A percentile compares a stretch with the other conserved stretches of the same genome.
These are phyloP conservation scores for Gracilaria vermiculophylla DNA, from an alignment of 23 red algal genomes.

Conservation along the genomic window DNA sequence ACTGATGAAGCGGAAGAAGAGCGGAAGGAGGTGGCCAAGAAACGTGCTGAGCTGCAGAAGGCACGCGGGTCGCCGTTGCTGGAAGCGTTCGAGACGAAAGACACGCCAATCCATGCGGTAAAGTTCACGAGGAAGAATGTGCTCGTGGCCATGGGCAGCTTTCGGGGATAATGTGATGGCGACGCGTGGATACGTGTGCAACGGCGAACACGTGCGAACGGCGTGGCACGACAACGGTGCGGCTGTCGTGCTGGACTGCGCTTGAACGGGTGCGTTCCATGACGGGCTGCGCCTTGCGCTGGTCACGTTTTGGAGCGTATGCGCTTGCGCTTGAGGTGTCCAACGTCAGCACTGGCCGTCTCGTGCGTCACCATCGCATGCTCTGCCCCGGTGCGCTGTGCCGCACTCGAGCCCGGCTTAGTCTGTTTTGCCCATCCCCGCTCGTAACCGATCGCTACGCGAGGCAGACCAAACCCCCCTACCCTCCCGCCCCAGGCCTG, in stretches of 20 bases:
- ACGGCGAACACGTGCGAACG: no score
- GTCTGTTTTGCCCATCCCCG: conserved; percentile 1
- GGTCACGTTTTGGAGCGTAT: neutral
- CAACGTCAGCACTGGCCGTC: conserved; percentile 1
- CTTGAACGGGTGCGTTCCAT: neutral
- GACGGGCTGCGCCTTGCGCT: neutral
- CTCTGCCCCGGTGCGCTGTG: neutral
- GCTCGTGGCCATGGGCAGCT: conserved; percentile 76
- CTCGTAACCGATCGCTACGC: conserved; percentile 4
- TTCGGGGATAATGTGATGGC: neutral
- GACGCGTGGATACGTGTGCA: no score
- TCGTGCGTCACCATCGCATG: neutral
- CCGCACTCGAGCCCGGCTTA: neutral
- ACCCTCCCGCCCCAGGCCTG: neutral
- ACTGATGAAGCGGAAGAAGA: conserved; percentile 4
- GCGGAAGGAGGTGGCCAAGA: conserved; percentile 18
- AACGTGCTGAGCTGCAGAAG: neutral
- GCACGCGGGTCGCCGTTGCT: conserved; percentile 3
- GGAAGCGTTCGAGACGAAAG: conserved; percentile 74
- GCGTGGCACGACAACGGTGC: neutral
- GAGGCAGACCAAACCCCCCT: neutral
- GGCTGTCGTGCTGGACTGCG: neutral
- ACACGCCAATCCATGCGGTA: conserved; percentile 70
- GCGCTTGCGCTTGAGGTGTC: conserved; percentile 6
- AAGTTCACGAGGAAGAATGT: conserved; percentile 87